phyloP scores from a whole-genome alignment of 2,329 filamentous ascomycete genomes.

The Furcasterigmium furcatum region DNA sequence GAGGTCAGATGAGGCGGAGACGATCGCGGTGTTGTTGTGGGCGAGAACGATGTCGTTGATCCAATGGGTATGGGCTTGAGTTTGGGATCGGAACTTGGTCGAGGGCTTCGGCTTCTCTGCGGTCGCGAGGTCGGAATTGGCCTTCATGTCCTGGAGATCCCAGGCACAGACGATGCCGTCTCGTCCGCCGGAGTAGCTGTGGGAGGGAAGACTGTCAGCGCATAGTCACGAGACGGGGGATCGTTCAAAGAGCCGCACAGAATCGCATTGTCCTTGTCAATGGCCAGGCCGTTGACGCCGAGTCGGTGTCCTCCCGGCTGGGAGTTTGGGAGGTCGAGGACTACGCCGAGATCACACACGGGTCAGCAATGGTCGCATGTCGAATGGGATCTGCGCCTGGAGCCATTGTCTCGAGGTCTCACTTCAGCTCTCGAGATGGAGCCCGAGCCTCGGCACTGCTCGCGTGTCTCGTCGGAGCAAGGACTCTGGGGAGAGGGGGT shows the following conservation, averaged over 20 bases:
- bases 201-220: conserved; percentile 16
- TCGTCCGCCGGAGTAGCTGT: conserved; percentile 89
- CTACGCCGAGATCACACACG: conserved; percentile 32
- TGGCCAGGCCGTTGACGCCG: conserved; percentile 89
- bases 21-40: conserved; percentile 72
- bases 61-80: conserved; percentile 87
- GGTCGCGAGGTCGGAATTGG: conserved; percentile 17
- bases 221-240: conserved; percentile 9
- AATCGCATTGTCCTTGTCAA: conserved; percentile 79
- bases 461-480: not conserved
- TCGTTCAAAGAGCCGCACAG: conserved; percentile 58
- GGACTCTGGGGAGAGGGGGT: conserved; percentile 1
- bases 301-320: conserved; percentile 79
- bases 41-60: conserved; percentile 88
- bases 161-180: conserved; percentile 96
- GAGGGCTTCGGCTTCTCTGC: conserved; percentile 38
- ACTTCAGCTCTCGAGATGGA: no score
- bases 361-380: conserved; percentile 9
- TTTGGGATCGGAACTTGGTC: conserved; percentile 59
- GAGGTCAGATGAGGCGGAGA: conserved; percentile 90
- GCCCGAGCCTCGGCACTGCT: no score
- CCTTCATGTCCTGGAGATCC: conserved; percentile 71
- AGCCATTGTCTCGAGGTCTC: conserved; percentile 9
- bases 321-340: conserved; percentile 56
- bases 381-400: no score